These are phyloP conservation scores for Pleurotus salmoneostramineus DNA, from an alignment of 768 basidiomycete genomes.

Conservation along the genomic window DNA sequence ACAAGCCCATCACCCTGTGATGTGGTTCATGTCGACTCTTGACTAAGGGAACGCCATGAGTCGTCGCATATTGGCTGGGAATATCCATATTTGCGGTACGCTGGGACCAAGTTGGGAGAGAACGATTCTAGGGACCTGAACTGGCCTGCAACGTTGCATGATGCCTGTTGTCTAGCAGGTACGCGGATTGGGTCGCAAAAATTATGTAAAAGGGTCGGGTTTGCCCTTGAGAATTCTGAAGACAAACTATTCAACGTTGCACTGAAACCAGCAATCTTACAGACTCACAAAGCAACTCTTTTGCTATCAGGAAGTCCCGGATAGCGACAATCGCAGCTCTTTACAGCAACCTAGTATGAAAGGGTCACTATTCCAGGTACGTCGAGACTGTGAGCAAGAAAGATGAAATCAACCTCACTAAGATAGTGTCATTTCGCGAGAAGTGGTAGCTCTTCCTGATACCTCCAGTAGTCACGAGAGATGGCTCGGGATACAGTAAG, in stretches of 20 bases:
- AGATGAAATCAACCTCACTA: background rate
- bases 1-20: conserved; percentile 8
- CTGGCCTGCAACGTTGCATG: conserved; percentile 5
- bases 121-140: background rate
- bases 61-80: background rate
- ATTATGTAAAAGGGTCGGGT: conserved; percentile 3
- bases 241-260: background rate
- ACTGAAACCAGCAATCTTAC: background rate
- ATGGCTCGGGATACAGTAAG: conserved; percentile 4
- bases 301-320: background rate
- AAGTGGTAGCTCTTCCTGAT: background rate
- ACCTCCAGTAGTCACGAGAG: background rate
- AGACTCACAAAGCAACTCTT: background rate
- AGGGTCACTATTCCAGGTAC: background rate
- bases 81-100: background rate
- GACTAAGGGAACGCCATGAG: conserved; percentile 1
- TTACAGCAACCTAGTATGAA: background rate
- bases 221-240: background rate
- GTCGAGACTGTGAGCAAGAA: background rate
- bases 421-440: background rate
- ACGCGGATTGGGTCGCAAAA: background rate
- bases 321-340: background rate
- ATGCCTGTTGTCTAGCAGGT: background rate
- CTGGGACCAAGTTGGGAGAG: background rate
- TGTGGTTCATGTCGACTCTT: conserved; percentile 1